Percentiles rank a stretch among this genome's conserved stretches.
Conservation (phyloP, 176 grass and related monocot genomes). For the Carex pumila region DNA sequence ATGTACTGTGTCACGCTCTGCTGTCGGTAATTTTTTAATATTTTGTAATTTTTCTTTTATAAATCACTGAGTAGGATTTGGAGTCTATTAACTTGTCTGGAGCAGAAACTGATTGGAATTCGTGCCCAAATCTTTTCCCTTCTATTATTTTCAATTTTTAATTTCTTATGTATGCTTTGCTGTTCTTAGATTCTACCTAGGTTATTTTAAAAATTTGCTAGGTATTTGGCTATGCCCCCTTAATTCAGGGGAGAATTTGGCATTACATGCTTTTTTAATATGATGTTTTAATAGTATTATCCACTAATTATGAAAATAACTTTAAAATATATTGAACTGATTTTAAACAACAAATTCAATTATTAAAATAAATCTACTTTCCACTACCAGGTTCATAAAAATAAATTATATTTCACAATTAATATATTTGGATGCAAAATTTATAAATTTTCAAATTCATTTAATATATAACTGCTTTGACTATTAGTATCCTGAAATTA, state of each 20-base stretch:
- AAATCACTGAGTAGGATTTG: neutral
- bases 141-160: neutral
- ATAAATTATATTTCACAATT: too few species aligned
- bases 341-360: too few species aligned
- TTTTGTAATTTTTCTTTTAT: neutral
- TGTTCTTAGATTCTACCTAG: neutral
- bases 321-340: too few species aligned
- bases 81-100: neutral
- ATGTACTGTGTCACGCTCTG: neutral
- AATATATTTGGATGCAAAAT: too few species aligned
- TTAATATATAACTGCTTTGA: too few species aligned
- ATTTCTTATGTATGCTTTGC: neutral
- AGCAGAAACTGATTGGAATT: constrained; percentile 2
- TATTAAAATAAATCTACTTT: too few species aligned
- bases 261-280: neutral
- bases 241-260: neutral
- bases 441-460: too few species aligned
- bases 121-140: neutral
- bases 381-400: too few species aligned
- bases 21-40: neutral
- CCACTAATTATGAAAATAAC: neutral
- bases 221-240: neutral
- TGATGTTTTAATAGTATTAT: neutral
- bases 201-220: neutral
- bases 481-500: too few species aligned